Conservation (phyloP, 2,329 filamentous ascomycete species). For the Epichloe hybrida region DNA sequence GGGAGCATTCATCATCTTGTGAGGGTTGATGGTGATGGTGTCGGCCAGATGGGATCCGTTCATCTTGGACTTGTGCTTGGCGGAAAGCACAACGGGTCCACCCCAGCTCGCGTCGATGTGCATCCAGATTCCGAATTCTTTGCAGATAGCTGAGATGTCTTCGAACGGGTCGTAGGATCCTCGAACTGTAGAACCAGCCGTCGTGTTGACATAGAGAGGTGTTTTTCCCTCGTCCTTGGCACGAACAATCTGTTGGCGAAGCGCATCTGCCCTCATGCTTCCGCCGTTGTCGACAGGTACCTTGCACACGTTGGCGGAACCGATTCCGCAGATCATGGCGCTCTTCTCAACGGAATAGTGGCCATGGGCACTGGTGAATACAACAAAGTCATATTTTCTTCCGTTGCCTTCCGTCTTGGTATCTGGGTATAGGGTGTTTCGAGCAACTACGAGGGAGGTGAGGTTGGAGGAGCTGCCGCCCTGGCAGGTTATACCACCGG, state of each 20-base stretch:
- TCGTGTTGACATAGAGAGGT: slow-evolving; percentile 90
- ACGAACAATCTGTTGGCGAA: slow-evolving; percentile 48
- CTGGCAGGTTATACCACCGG: slow-evolving; percentile 64
- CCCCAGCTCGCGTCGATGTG: slow-evolving; percentile 93
- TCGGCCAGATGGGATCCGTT: slow-evolving; percentile 61
- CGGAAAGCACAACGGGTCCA: slow-evolving; percentile 65
- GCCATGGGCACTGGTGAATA: slow-evolving; percentile 82
- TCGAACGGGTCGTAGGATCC: slow-evolving; percentile 77
- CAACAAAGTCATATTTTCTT: slow-evolving; percentile 47
- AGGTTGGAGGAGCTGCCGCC: slow-evolving; percentile 78
- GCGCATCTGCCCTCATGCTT: slow-evolving; percentile 52
- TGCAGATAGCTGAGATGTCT: slow-evolving; percentile 56
- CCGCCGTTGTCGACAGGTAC: slow-evolving; percentile 64
- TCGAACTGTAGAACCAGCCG: slow-evolving; percentile 84
- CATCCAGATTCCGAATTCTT: slow-evolving; percentile 66
- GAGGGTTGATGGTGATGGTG: slow-evolving; percentile 78
- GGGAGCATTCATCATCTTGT: slow-evolving; percentile 93
- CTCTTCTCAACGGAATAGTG: slow-evolving; percentile 95
- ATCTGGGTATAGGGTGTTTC: slow-evolving; percentile 70
- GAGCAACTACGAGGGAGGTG: slow-evolving; percentile 72
- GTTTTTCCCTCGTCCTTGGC: slow-evolving; percentile 57
- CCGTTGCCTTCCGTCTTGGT: slow-evolving; percentile 64
- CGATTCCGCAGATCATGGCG: slow-evolving; percentile 79
- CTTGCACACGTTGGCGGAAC: slow-evolving; percentile 55
- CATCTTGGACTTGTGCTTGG: slow-evolving; percentile 49